Evolutionary conservation across 495 filamentous ascomycete genomes (phyloP), one percentile per base, ranked within the genome.

Genomic region (Aspergillus cristatus): DNA sequence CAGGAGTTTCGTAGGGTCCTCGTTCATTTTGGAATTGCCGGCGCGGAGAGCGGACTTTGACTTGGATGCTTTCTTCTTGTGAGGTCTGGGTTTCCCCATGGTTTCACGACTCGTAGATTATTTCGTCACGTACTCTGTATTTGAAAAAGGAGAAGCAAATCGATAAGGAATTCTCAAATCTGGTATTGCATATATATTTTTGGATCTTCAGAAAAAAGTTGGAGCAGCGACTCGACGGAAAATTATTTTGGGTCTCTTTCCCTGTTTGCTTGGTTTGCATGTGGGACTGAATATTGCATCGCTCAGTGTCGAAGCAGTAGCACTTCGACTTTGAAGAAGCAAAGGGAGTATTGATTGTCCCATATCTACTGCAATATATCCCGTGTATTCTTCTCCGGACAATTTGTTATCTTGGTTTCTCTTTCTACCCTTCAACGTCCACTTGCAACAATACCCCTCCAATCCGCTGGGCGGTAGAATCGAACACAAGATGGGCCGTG

Each of bases 401-500:
- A 24, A n/a, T n/a, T n/a, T n/a, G n/a, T n/a, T n/a, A n/a, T n/a
- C n/a, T n/a, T n/a, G n/a, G n/a, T n/a, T n/a, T n/a, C n/a, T n/a
- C n/a, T 1, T 28, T 14, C 35, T 3, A 13, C 38, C 28, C 24
- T 29, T 29, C 28, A 17, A 28, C 34, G 18, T 34, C 30, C 34
- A 39, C 32, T 14, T 26, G 37, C 20, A 34, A 25, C 24, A 10
- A 11, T 53, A 62, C 57, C 60, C 55, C 58, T 61, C 63, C 47
- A 55, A 47, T 46, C 50, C 53, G 28, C 34, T 35, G 42, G 42
- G 52, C 52, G 34, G 44, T 49, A 48, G 50, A 51, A 55, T 52
- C 49, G 20, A 43, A 47, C 28, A 46, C 60, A 77, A 46, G 7
- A 97, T 96, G 91, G 89, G 90, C 17, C 76, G 73, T 51, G 91